These are phyloP conservation scores for Tremellales sp. DNA, from an alignment of 1,284 basidiomycete genomes.

Conservation along the genomic window DNA sequence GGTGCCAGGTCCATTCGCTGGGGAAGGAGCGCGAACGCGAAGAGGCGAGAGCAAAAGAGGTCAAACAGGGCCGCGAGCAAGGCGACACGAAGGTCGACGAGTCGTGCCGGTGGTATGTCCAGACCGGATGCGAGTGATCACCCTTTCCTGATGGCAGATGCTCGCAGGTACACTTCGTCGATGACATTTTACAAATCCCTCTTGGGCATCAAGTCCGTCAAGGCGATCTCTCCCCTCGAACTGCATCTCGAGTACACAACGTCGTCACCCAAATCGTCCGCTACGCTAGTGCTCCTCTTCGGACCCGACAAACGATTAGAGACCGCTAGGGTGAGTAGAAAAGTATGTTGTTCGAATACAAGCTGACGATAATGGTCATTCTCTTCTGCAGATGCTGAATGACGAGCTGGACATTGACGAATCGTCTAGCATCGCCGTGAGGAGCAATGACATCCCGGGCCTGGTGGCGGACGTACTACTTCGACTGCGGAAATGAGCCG, in stretches of 20 bases:
- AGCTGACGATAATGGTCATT: neutral
- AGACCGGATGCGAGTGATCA: too few species aligned
- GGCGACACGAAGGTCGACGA: conserved; percentile 53
- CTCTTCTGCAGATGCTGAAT: conserved; percentile 11
- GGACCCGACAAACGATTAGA: conserved; percentile 28
- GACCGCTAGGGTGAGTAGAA: conserved; percentile 35
- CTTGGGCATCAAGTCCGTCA: conserved; percentile 59
- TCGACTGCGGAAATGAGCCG: conserved; percentile 47
- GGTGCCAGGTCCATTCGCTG: conserved; percentile 56
- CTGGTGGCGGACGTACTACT: conserved; percentile 64
- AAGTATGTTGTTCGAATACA: too few species aligned
- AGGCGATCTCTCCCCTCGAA: conserved; percentile 66
- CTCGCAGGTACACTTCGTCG: conserved; percentile 63
- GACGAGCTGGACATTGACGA: conserved; percentile 59
- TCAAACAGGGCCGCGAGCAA: conserved; percentile 51
- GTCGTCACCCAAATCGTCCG: conserved; percentile 8
- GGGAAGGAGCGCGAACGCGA: conserved; percentile 62
- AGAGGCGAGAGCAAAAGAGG: conserved; percentile 61
- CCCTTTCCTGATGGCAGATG: neutral
- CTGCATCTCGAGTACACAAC: conserved; percentile 62
- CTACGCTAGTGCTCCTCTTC: conserved; percentile 34
- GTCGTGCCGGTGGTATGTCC: conserved; percentile 41
- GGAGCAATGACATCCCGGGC: conserved; percentile 66
- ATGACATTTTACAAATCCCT: conserved; percentile 62
- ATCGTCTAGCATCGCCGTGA: conserved; percentile 60